Evolutionary conservation across 305 asterid species (phyloP).

Genomic region (Solanum hybrid): DNA sequence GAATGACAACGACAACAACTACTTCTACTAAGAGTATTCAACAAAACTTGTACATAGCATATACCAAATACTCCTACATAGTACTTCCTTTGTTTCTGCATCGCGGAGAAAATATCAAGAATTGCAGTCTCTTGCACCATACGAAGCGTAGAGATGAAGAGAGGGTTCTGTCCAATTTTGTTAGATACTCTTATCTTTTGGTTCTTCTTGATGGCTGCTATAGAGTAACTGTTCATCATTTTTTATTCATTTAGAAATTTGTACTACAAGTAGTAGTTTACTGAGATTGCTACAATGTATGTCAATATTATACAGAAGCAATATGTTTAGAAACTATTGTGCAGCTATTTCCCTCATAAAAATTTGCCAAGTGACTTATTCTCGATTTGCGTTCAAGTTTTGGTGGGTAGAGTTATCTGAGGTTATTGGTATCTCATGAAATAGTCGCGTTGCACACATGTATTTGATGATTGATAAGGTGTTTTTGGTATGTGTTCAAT

Average conservation of each 20-base stretch:
- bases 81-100: not conserved
- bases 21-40: slow-evolving; percentile 35
- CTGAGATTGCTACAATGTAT: not conserved
- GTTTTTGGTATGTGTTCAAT: not conserved
- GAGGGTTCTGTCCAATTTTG: not conserved
- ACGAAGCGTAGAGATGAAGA: not conserved
- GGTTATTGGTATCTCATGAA: not conserved
- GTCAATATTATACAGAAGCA: not conserved
- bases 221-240: not conserved
- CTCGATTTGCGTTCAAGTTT: not conserved
- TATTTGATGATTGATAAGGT: not conserved
- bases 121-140: not conserved
- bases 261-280: not conserved
- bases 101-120: not conserved
- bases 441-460: not conserved
- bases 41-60: not conserved
- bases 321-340: not conserved
- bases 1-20: slow-evolving; percentile 51
- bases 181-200: not conserved
- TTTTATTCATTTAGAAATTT: not conserved
- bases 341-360: not conserved
- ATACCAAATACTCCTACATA: not conserved
- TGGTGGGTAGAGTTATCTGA: not conserved
- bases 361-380: not conserved
- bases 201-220: not conserved